Base-by-base conservation (phyloP, 2,329 filamentous ascomycete genomes). In the Colletotrichum lupini region DNA sequence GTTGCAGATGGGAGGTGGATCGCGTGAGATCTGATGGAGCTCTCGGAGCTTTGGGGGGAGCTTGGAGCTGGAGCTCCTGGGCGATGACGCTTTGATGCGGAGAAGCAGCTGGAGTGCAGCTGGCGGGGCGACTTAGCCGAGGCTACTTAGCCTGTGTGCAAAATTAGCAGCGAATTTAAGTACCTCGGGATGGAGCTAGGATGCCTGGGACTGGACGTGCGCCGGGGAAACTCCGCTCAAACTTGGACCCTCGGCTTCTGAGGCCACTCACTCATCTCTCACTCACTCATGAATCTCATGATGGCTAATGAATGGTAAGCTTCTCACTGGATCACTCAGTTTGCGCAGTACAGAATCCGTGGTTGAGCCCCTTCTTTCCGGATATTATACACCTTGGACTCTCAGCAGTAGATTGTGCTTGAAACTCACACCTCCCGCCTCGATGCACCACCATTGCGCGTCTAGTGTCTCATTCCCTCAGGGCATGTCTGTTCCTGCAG, bases 21-120 rank as follows among this genome's bases (percentile, higher is more conserved):
- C n/a, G 57, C 22, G 16, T 22, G 46, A 9, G 66, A 24, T 46
- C 49, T 56, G 30, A 16, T 26, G 62, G 52, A 63, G 28, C 60
- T 53, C 46, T 53, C n/a, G 46, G 61, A 63, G 61, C 61, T 63
- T 26, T 37, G 19, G 22, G 56, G 32, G 67, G 53, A 70, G 67
- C 61, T 70, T 55, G 57, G 58, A 58, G 69, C 65, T 72, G 24
- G 30, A 49, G 42, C 49, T 35, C 61, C 16, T 22, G 65, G 37
- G 32, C 58, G 56, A 70, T 70, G 70, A 73, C 60, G 70, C 69
- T 69, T 59, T n/a, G 65, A 72, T 28, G 69, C 42, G 67, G 66
- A 53, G 65, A 42, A 32, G 14, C n/a, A 68, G 28, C 64, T 67
- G 56, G 52, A 53, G 61, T 68, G 35, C 37, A 49, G 22, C 52